Conservation (phyloP, 1,139 yeast species). For the Spencermartinsiella ligniputridi region DNA sequence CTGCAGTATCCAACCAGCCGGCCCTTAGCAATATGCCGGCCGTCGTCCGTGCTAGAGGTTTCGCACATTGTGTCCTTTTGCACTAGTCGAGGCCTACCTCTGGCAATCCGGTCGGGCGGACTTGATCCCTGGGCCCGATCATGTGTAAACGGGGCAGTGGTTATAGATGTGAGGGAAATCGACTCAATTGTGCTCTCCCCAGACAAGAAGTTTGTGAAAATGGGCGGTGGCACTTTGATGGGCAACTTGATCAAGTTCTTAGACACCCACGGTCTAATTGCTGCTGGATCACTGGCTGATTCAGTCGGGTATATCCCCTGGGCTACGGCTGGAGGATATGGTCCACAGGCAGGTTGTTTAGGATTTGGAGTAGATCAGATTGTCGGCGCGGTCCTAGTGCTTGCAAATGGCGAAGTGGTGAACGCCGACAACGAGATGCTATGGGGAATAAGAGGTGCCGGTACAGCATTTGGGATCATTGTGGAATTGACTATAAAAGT, state of each 20-base stretch:
- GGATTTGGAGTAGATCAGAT: conserved; percentile 2
- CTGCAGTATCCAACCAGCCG: neutral
- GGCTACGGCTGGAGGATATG: neutral
- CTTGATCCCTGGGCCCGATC: neutral
- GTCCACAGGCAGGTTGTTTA: neutral
- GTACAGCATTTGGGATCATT: neutral
- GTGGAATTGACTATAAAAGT: conserved; percentile 1
- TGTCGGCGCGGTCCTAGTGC: neutral
- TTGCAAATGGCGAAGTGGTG: neutral
- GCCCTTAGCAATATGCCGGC: conserved; percentile 1
- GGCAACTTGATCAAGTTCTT: neutral
- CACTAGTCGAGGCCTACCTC: neutral
- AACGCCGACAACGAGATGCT: conserved; percentile 1
- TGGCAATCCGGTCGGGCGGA: neutral
- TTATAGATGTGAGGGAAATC: conserved; percentile 1
- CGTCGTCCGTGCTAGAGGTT: neutral
- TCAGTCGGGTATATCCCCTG: neutral
- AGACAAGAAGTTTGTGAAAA: conserved; percentile 1
- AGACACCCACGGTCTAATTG: neutral
- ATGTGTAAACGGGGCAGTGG: neutral
- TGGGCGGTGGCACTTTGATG: conserved; percentile 1
- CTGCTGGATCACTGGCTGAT: neutral
- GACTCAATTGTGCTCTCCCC: neutral
- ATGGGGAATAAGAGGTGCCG: conserved; percentile 1
- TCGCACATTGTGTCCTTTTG: neutral